Evolutionary conservation across 306 rosid species (phyloP), one percentile per base, ranked within the genome.

Genomic region (Lathyrus oleraceus): DNA sequence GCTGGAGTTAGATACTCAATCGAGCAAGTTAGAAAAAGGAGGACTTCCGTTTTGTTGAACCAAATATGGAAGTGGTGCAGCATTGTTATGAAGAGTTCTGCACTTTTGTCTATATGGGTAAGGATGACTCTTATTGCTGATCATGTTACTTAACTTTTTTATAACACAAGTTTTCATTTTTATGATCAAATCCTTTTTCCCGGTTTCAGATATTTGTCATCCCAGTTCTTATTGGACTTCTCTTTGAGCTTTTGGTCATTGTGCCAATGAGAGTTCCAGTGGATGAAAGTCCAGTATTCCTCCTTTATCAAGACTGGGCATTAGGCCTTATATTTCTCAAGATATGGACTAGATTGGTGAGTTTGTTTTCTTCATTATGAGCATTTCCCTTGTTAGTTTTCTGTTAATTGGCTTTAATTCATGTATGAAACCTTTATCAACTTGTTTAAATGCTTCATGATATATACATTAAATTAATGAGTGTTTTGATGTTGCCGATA

Each of bases 341-440:
- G 91, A 95, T 95, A 66, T 95, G 99, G 99, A 95, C 99, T 74
- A 89, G 99, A 91, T 79, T 95, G 97, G 99, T 95, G 69, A 87
- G 96, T 65, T 64, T 72, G 19, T 59, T 62, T 72, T 40, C 56
- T 19, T 70, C 30, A 44, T 47, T 51, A 49, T 17, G 16, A n/a
- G 23, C 53, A 5, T 56, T 67, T 62, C 32, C 39, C 28, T 35
- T 76, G 40, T 23, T 44, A 68, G 11, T 8, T 5, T 60, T 43
- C 71, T 61, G 45, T 32, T 47, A 27, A 6, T 70, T 51, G 16
- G 32, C 42, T 75, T 69, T 28, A 48, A 21, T 10, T 53, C 52
- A 38, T 47, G 27, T 35, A 44, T 25, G 59, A 5, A 17, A 11
- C 19, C 27, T 67, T 15, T 43, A 38, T n/a, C 39, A 14, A 20